Evolutionary conservation across 495 filamentous ascomycete genomes (phyloP).

Genomic region (Aspergillus diversus): DNA sequence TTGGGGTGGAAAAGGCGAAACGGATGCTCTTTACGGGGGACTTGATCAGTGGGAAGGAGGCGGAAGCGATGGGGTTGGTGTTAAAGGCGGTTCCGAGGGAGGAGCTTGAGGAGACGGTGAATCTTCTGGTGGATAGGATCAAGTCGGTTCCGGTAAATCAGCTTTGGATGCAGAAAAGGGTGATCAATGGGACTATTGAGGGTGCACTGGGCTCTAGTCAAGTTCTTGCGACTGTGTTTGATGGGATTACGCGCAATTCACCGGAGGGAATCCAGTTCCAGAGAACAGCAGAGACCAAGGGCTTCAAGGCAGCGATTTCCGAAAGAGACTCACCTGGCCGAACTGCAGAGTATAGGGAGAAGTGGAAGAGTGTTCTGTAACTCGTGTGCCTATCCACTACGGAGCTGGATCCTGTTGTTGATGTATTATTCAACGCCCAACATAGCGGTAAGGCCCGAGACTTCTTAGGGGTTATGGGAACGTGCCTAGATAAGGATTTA

Average conservation of each 20-base stretch:
- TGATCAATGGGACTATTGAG: constrained; percentile 11
- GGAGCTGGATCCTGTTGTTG: too few species aligned
- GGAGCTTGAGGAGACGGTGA: constrained; percentile 11
- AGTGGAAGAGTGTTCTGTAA: constrained; percentile 9
- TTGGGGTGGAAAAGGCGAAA: constrained; percentile 17
- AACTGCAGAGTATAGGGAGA: constrained; percentile 1
- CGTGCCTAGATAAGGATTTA: too few species aligned
- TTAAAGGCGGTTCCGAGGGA: constrained; percentile 11
- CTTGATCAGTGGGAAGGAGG: constrained; percentile 14
- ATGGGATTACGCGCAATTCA: constrained; percentile 9
- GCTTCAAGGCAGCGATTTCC: not conserved
- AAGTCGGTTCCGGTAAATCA: constrained; percentile 7
- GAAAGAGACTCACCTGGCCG: constrained; percentile 2
- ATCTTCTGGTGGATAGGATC: not conserved
- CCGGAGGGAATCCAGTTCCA: constrained; percentile 4
- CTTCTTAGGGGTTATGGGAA: too few species aligned
- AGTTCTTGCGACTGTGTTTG: not conserved
- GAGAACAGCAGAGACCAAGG: not conserved
- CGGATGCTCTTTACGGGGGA: constrained; percentile 17
- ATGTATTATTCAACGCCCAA: too few species aligned
- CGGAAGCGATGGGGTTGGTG: constrained; percentile 11
- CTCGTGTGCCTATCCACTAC: not conserved
- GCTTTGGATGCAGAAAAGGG: constrained; percentile 14
- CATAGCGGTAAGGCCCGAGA: too few species aligned
- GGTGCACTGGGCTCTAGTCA: not conserved